Percentiles rank a stretch among this genome's conserved stretches.
Conservation (phyloP, 371 early-diverging fungal species). For the Phascolomyces articulosus region DNA sequence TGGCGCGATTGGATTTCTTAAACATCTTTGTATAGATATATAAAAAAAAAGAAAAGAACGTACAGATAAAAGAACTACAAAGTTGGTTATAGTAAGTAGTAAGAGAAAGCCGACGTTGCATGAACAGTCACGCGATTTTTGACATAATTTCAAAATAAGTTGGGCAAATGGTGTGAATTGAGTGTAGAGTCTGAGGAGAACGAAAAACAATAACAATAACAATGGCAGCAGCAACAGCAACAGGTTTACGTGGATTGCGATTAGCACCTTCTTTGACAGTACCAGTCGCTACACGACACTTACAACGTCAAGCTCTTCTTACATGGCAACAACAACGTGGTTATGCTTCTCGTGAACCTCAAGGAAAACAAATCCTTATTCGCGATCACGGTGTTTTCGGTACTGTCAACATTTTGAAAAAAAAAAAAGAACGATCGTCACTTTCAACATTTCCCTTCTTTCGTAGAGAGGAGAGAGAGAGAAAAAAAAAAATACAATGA, state of each 20-base stretch:
- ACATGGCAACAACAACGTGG: conserved; percentile 12
- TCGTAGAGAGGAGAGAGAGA: too few relatives aligned
- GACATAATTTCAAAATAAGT: background rate
- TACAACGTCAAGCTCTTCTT: background rate
- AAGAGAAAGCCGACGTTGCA: too few relatives aligned
- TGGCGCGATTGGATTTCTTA: conserved; percentile 40
- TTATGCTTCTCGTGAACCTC: conserved; percentile 12
- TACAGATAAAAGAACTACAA: background rate
- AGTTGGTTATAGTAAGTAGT: too few relatives aligned
- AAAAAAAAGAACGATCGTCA: background rate
- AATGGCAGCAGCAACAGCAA: background rate
- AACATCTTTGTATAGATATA: conserved; percentile 29
- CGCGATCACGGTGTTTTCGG: conserved; percentile 58
- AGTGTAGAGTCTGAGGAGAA: background rate
- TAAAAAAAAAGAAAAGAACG: background rate
- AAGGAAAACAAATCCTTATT: conserved; percentile 37
- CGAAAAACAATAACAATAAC: background rate
- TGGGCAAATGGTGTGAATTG: too few relatives aligned
- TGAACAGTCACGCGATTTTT: conserved; percentile 2
- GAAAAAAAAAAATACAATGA: too few relatives aligned
- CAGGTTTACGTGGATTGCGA: conserved; percentile 17
- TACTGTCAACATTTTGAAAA: conserved; percentile 9
- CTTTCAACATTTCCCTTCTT: too few relatives aligned
- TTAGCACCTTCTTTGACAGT: conserved; percentile 14
- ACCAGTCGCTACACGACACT: background rate